Base-by-base conservation (phyloP, 345 rosid species). In the Populus euphratica region DNA sequence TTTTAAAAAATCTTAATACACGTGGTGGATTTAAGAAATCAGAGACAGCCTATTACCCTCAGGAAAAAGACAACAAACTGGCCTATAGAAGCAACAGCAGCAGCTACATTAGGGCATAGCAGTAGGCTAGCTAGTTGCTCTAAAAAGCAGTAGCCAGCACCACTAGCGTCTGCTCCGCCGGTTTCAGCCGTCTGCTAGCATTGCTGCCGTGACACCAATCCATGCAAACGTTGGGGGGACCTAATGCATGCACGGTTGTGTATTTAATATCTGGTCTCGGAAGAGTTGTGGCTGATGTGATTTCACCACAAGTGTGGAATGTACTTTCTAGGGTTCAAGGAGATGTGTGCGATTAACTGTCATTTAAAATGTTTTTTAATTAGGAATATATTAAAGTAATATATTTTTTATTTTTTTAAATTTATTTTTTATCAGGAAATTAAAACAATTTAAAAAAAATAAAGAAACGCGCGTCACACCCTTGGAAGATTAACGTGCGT, bases 231-330 rank as follows among this genome's bases (percentile, higher is more conserved):
- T 2, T 29, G 12, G 72, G 1, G 29, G 68, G 74, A 16, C 73
- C 73, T 68, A 18, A 1, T 23, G 6, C 25, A 39, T 11, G 44
- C 3, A 8, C 33, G 7, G 2, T 38, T 21, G 38, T 20, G 25
- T 1, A 33, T 54, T 65, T 63, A 25, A 72, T 62, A 66, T 62
- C 3, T 38, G 50, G 67, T 39, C 49, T 72, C 67, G 36, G 13
- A 65, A 76, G 71, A 64, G 72, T 76, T 79, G 77, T 72, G 83
- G 72, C 72, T 77, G 86, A 74, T 79, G 86, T 83, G 79, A 73
- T 36, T 64, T 69, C 38, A 17, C 54, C 25, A 21, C 2, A 5
- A 5, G 21, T 4, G 54, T 49, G 8, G 17, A 49, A 49, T 49
- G 54, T 49, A 49, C 54, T 17, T 17, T 49, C 54, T 17, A 49